Evolutionary conservation across 2,329 filamentous ascomycete species (phyloP), one percentile per base, ranked within the genome.

Genomic region (Eurotiales sp.): DNA sequence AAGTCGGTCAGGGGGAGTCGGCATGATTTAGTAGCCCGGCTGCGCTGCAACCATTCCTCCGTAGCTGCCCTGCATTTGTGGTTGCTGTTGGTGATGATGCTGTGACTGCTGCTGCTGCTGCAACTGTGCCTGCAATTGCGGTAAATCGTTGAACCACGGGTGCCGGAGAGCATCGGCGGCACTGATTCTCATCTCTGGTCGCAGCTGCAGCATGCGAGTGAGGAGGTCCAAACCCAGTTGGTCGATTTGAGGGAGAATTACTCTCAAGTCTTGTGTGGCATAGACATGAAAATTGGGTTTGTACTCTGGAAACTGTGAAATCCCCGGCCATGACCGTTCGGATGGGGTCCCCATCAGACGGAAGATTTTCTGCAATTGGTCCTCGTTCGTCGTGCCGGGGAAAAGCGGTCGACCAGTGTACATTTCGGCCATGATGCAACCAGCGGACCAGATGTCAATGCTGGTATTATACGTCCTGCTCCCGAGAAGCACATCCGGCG

Each of bases 371-470:
- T 95, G 81, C 46, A 97, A 85, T 70, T 99, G 93, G 67, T 99
- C 93, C 71, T 99, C 93, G 69, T 99, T 99, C 32, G 93, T 96
- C 1, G 93, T 99, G 53, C 93, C 93, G 0, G 93, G 93, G 75
- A 99, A 99, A 6, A 99, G 80, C 0, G 93, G 93, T 15, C 93
- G 83, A 3, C 93, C 93, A 0, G 92, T 96, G 71, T 95, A 97
- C 90, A 99, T 96, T 73, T 99, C 93, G 8, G 93, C 93, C 93
- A 99, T 97, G 77, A 99, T 99, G 71, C 93, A 99, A 51, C 93
- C 93, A 6, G 93, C 93, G 6, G 90, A 96, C 93, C 93, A 99
- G 67, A 99, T 97, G 65, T 99, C 93, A 69, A 99, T 97, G 73
- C 90, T 95, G n/a, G 93, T 99, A 73, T 96, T 99, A 76, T 99